A percentile compares a stretch with the other conserved stretches of the same genome.
These are phyloP conservation scores for Marsdenia floribunda DNA, from an alignment of 257 asterid species.

Conservation along the genomic window DNA sequence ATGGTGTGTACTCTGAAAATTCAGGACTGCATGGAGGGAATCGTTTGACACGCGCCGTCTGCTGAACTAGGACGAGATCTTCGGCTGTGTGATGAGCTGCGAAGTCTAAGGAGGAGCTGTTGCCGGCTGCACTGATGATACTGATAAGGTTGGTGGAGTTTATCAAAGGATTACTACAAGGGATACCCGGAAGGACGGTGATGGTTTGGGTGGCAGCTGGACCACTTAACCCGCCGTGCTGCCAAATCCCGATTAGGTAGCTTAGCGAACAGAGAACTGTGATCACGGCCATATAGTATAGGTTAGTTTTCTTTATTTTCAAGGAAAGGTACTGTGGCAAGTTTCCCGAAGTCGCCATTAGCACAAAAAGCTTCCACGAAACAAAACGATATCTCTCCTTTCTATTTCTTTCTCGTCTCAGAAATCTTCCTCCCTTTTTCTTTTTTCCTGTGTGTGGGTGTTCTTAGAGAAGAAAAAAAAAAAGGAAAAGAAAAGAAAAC, in stretches of 20 bases:
- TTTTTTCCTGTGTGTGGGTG: not conserved
- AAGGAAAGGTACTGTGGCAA: constrained; percentile 42
- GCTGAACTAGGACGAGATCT: constrained; percentile 26
- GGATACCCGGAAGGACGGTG: constrained; percentile 27
- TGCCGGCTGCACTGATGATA: not conserved
- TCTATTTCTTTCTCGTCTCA: constrained; percentile 4
- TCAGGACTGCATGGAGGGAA: constrained; percentile 50
- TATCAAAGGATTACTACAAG: constrained; percentile 46
- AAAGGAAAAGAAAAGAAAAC: not conserved
- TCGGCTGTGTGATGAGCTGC: constrained; percentile 64
- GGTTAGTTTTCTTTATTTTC: constrained; percentile 52
- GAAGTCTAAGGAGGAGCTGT: constrained; percentile 41
- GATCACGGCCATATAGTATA: constrained; percentile 42
- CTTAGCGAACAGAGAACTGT: constrained; percentile 57
- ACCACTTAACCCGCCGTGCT: constrained; percentile 36
- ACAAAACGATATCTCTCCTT: not conserved
- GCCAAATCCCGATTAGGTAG: constrained; percentile 71
- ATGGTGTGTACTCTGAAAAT: constrained; percentile 85
- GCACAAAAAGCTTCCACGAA: constrained; percentile 17
- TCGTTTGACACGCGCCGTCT: constrained; percentile 44
- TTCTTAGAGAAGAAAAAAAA: not conserved
- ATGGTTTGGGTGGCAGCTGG: constrained; percentile 22
- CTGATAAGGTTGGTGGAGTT: not conserved
- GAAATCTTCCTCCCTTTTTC: not conserved
- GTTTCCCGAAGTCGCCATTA: constrained; percentile 52